Percentiles rank a stretch among this genome's conserved stretches.
Evolutionary conservation across 148 eudicot species (phyloP).

Genomic region (Oxyria digyna): DNA sequence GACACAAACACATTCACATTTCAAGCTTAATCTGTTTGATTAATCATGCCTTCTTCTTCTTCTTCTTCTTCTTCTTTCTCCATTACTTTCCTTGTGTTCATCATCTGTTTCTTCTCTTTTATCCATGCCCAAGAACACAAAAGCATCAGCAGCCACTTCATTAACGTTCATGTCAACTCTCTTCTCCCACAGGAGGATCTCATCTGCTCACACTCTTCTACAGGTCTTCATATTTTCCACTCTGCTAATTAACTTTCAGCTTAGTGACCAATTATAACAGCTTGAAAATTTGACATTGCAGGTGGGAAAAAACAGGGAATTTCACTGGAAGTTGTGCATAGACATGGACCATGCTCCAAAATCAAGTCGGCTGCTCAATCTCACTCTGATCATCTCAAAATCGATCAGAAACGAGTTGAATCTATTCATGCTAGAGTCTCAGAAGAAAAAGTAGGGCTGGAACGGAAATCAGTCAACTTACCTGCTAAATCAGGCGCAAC

Average conservation of each 20-base stretch:
- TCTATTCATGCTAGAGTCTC: slow-evolving; percentile 31
- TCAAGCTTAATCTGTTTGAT: background rate
- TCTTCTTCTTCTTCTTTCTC: too few relatives aligned
- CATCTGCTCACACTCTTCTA: background rate
- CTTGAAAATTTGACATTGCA: background rate
- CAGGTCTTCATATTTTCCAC: background rate
- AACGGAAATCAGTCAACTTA: slow-evolving; percentile 15
- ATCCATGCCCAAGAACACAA: background rate
- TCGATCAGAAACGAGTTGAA: slow-evolving; percentile 47
- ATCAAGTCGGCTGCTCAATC: slow-evolving; percentile 10
- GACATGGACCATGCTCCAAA: slow-evolving; percentile 3
- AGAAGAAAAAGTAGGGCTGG: background rate
- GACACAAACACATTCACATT: background rate
- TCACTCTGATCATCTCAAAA: slow-evolving; percentile 24
- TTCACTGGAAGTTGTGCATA: background rate
- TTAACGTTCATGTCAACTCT: slow-evolving; percentile 1
- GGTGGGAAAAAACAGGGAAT: background rate
- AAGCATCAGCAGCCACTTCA: background rate
- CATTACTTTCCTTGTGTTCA: background rate
- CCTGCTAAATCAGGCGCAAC: slow-evolving; percentile 47
- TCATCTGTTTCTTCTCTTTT: background rate
- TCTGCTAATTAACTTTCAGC: too few relatives aligned
- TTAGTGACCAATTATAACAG: background rate
- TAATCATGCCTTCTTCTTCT: too few relatives aligned
- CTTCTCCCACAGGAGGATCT: background rate